These are phyloP conservation scores for Torulaspora delbrueckii DNA, from an alignment of 805 yeast species.

Conservation along the genomic window DNA sequence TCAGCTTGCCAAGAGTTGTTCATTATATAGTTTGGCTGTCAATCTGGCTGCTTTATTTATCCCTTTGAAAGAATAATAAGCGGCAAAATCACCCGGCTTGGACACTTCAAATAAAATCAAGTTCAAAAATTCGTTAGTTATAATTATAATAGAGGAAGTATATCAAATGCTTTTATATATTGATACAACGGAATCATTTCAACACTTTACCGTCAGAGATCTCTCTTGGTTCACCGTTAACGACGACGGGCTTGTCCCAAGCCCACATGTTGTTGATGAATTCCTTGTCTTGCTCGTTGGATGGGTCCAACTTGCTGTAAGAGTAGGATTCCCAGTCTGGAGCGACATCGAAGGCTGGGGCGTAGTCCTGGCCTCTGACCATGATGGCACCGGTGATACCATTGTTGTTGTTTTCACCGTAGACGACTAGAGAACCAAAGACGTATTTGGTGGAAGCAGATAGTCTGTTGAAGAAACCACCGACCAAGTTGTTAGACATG, in stretches of 20 bases:
- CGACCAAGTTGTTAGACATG: conserved; percentile 95
- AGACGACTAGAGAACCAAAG: conserved; percentile 87
- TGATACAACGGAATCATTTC: conserved; percentile 46
- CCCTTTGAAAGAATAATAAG: conserved; percentile 3
- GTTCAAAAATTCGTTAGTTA: background rate
- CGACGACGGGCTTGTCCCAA: conserved; percentile 90
- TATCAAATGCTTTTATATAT: background rate
- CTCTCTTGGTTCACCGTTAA: conserved; percentile 77
- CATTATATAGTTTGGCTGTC: background rate
- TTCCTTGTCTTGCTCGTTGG: conserved; percentile 71
- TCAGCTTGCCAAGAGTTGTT: conserved; percentile 36
- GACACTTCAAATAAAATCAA: background rate
- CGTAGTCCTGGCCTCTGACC: conserved; percentile 86
- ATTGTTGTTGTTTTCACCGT: conserved; percentile 95
- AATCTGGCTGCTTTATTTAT: conserved; percentile 11
- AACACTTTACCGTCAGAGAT: conserved; percentile 97
- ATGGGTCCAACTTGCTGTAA: conserved; percentile 76
- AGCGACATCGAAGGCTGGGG: conserved; percentile 93
- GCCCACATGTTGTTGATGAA: conserved; percentile 92
- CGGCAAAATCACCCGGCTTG: background rate
- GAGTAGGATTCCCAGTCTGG: conserved; percentile 97
- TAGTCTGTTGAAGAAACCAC: conserved; percentile 95
- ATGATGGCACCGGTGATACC: conserved; percentile 92
- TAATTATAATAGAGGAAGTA: background rate
- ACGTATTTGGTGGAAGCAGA: conserved; percentile 82